These are phyloP conservation scores for Nicotiana rustica DNA, from an alignment of 305 asterid species.

Conservation along the genomic window DNA sequence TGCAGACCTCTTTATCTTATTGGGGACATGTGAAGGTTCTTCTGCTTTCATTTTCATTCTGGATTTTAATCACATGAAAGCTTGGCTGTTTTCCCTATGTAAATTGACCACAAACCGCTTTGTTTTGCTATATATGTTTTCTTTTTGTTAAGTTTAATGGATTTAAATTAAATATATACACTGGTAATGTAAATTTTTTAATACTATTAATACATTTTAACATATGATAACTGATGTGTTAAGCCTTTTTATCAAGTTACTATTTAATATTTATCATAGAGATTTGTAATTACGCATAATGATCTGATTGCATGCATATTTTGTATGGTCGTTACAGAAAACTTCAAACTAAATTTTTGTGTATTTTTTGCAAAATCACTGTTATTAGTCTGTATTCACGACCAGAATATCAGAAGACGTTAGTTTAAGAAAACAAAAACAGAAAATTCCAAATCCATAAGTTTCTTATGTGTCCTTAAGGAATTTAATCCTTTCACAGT, in stretches of 20 bases:
- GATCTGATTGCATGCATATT: too few relatives aligned
- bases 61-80: slow-evolving; percentile 25
- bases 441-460: too few relatives aligned
- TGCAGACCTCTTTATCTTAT: slow-evolving; percentile 8
- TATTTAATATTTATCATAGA: background rate
- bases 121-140: background rate
- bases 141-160: background rate
- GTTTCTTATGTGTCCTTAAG: too few relatives aligned
- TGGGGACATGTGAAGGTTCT: slow-evolving; percentile 40
- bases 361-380: too few relatives aligned
- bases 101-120: slow-evolving; percentile 32
- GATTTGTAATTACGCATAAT: too few relatives aligned
- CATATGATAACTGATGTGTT: background rate
- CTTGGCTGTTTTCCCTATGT: slow-evolving; percentile 19
- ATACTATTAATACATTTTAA: background rate
- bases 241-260: background rate
- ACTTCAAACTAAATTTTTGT: too few relatives aligned
- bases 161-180: background rate
- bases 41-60: slow-evolving; percentile 45
- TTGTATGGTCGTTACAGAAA: too few relatives aligned
- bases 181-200: too few relatives aligned
- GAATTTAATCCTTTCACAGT: too few relatives aligned
- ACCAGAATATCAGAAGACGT: too few relatives aligned
- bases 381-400: too few relatives aligned
- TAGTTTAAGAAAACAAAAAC: too few relatives aligned